A percentile compares a stretch with the other conserved stretches of the same genome.
These are phyloP conservation scores for Crithidia brevicula DNA, from an alignment of 208 protist genomes.

Conservation along the genomic window DNA sequence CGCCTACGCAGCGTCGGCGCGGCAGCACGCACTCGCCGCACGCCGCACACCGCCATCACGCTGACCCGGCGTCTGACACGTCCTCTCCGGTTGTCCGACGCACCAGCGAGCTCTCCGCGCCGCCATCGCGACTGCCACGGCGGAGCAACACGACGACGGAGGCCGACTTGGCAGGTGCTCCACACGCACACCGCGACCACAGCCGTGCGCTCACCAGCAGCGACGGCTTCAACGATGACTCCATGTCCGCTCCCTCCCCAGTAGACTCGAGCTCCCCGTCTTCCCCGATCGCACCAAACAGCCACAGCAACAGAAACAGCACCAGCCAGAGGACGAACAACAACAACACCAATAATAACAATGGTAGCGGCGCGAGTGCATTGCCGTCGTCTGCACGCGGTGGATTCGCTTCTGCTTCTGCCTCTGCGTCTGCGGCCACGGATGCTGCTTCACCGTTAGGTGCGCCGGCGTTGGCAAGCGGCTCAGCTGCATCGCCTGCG, in stretches of 20 bases:
- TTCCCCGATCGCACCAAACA: not conserved
- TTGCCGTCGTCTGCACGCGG: not conserved
- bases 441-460: too few species aligned
- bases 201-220: not conserved
- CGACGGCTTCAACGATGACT: slow-evolving; percentile 1
- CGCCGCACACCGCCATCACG: slow-evolving; percentile 2
- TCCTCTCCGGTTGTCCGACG: not conserved
- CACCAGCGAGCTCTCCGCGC: not conserved
- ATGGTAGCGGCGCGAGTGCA: not conserved
- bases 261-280: not conserved
- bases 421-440: not conserved
- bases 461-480: not conserved
- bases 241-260: not conserved
- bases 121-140: not conserved
- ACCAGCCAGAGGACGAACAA: not conserved
- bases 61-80: not conserved
- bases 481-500: too few species aligned
- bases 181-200: not conserved
- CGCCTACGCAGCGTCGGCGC: not conserved
- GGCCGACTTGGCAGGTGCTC: not conserved
- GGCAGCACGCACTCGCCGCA: slow-evolving; percentile 2
- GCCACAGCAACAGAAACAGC: not conserved
- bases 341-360: not conserved
- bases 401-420: not conserved
- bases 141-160: slow-evolving; percentile 1